Base-by-base conservation (phyloP, 352 stramenopile species). In the Pythium plurisporium region DNA sequence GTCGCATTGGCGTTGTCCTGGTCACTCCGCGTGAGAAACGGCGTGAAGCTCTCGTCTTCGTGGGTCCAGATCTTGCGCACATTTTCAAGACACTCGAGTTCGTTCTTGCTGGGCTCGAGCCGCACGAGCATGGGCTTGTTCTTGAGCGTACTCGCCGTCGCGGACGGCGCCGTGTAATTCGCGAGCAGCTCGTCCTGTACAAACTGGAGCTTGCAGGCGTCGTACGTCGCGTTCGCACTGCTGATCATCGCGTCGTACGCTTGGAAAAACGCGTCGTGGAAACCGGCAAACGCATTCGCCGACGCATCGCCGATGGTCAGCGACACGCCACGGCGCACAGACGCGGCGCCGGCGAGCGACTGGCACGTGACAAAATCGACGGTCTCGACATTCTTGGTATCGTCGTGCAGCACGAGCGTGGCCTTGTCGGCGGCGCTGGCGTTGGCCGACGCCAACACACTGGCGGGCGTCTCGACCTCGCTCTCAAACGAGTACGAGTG, bases 1-100 rank as follows among this genome's bases (percentile, higher is more conserved):
- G 76, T 89, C 4, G 67, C 52, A n/a, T 60, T 60, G 1, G 63
- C 68, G 37, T 72, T 61, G 25, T 49, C 47, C 51, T 82, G 61
- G 56, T 86, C 75, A 40, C 76, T 86, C 5, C 71, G 60, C 7
- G 73, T 87, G n/a, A 89, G 65, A 33, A 89, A 87, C n/a, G 79
- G 79, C 19, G 76, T 89, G 54, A 85, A 69, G 27, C 53, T 71
- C 52, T 87, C 75, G 41, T 73, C 61, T 0, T 65, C 62, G 0
- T 55, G 37, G 1, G 70, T 72, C 74, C 74, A 89, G 34, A 85
- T 70, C 10, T 50, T 9, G 17, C 74, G 72, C 31, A 90, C 69
- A 20, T 61, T 26, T 19, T 56, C 25, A 20, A 90, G 33, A 58
- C 79, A 90, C 46, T 64, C 1, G 6, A 82, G 45, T 34, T 87